A percentile compares a stretch with the other conserved stretches of the same genome.
phyloP scores from a whole-genome alignment of 2,329 filamentous ascomycete genomes.

The Fusarium sp. region DNA sequence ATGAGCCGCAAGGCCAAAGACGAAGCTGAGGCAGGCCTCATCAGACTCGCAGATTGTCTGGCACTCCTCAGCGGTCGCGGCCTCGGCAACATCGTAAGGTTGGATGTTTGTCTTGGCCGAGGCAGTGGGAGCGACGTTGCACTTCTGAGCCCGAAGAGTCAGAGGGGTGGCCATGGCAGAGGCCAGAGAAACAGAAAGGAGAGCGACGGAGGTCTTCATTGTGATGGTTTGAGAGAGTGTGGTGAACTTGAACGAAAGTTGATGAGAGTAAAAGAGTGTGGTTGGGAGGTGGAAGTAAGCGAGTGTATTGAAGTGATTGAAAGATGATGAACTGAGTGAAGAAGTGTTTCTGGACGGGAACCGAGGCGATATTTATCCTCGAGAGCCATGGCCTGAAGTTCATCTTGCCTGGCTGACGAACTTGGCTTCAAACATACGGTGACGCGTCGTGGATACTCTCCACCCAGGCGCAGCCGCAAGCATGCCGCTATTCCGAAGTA shows the following conservation, averaged over 20 bases:
- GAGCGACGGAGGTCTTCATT: not conserved
- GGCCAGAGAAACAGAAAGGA: not conserved
- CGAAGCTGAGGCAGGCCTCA: not conserved
- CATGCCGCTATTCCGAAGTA: not conserved
- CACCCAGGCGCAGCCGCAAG: not conserved
- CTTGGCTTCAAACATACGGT: not conserved
- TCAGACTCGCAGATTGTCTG: not conserved
- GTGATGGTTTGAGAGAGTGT: not conserved
- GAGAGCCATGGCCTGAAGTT: not conserved
- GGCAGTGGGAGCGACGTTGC: constrained; percentile 1
- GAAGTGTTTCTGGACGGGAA: not conserved
- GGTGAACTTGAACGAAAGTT: not conserved
- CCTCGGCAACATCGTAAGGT: not conserved
- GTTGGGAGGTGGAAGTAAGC: not conserved
- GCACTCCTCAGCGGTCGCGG: not conserved
- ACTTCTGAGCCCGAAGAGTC: not conserved
- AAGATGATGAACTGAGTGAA: not conserved
- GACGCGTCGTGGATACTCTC: not conserved
- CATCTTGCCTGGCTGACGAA: not conserved
- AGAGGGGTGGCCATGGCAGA: constrained; percentile 2
- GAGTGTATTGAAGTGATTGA: not conserved
- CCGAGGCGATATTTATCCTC: not conserved
- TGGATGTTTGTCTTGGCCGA: not conserved
- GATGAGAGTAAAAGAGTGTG: not conserved
- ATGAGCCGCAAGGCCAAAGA: not conserved